Evolutionary conservation across 768 basidiomycete species (phyloP), one percentile per base, ranked within the genome.

Genomic region (Tephrocybe sp.): DNA sequence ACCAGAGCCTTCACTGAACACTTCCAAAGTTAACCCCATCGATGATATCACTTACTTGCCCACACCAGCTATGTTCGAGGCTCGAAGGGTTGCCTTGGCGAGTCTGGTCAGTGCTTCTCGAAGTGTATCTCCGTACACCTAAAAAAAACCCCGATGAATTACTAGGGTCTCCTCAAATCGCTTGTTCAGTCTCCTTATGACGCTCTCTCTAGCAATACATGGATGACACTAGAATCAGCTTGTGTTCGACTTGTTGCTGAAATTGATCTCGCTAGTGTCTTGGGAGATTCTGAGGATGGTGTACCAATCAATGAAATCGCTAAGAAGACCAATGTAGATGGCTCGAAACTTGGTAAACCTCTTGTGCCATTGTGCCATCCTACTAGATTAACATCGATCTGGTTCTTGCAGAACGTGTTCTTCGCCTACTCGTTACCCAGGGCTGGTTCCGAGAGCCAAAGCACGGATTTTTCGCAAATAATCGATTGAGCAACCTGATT

Each of bases 401-500:
- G 26, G 13, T 26, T 32, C 20, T 38, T 41, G 14, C 32, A 70
- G 70, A 72, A 47, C 68, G 65, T 30, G 62, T 66, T 11, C 54
- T 71, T 10, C 68, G 71, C 30, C 63, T 70, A 14, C 57, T 72
- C 32, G 63, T 71, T 32, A 62, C 63, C 14, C 69, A 69, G 54
- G 69, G 70, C 14, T 71, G 67, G 64, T 70, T 69, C 62, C 63
- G 68, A 22, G 69, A 72, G 53, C 49, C 68, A 4, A 68, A 62
- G 45, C 66, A 65, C 33, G 69, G 71, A 7, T 65, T 63, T 39
- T 72, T 72, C 48, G 69, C 71, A 23, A 71, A 71, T 51, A 71
- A 68, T 52, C 65, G 69, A 5, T 59, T 66, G 32, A 71, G 69
- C 43, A 67, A 70, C 52, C 53, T 65, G 16, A 68, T 69, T 57